These are phyloP conservation scores for Blastobotrys malaysiensis DNA, from an alignment of 1,139 yeast species.

Conservation along the genomic window DNA sequence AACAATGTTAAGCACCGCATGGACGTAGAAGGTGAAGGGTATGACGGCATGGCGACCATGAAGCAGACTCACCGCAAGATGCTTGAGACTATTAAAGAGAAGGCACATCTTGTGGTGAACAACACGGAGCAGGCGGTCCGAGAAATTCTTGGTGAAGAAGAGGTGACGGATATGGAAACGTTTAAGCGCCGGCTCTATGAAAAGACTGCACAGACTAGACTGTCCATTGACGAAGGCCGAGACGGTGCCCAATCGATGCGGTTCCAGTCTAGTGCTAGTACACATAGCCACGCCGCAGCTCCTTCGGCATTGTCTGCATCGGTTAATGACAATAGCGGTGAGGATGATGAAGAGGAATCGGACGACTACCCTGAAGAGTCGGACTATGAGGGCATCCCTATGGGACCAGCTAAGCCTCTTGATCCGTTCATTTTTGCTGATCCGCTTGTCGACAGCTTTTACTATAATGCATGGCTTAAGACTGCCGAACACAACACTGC, in stretches of 20 bases:
- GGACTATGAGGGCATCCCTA: not conserved
- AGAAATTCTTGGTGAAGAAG: constrained; percentile 10
- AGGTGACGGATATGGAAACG: constrained; percentile 15
- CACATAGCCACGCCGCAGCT: not conserved
- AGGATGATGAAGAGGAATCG: constrained; percentile 6
- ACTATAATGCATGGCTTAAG: constrained; percentile 83
- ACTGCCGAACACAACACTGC: constrained; percentile 81
- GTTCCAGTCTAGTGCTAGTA: not conserved
- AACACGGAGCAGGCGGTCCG: constrained; percentile 8
- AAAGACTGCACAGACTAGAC: constrained; percentile 9
- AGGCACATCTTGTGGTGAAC: constrained; percentile 1
- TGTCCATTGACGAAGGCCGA: constrained; percentile 4
- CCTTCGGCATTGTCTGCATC: not conserved
- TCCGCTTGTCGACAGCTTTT: constrained; percentile 73
- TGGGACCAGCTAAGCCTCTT: constrained; percentile 38
- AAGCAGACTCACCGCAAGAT: not conserved
- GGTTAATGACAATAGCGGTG: constrained; percentile 9
- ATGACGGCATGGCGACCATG: constrained; percentile 38
- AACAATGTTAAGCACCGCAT: constrained; percentile 55
- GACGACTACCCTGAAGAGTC: not conserved
- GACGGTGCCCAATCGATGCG: not conserved
- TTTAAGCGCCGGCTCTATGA: constrained; percentile 21
- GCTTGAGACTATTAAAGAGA: constrained; percentile 1
- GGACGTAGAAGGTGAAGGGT: constrained; percentile 76
- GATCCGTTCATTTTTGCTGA: constrained; percentile 89